These are phyloP conservation scores for Marchantia paleacea DNA, from an alignment of 225 moss, liverwort and hornwort genomes.

Conservation along the genomic window DNA sequence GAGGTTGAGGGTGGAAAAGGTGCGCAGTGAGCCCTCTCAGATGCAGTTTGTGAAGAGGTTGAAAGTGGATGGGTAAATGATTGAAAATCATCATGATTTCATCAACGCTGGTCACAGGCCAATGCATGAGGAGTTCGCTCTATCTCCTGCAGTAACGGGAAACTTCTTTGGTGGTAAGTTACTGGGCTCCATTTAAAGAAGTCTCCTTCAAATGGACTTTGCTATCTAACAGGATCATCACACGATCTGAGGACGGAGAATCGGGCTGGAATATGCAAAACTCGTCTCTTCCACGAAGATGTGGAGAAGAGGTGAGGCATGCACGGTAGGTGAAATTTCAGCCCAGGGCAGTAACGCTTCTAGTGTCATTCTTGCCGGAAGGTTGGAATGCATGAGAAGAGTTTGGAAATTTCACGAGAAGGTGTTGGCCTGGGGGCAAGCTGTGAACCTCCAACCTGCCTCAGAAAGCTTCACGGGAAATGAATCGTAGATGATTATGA, in stretches of 20 bases:
- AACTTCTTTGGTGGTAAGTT: not conserved
- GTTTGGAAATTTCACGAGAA: not conserved
- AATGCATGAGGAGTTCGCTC: not conserved
- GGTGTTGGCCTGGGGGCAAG: not conserved
- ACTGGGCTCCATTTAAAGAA: not conserved
- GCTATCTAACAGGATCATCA: not conserved
- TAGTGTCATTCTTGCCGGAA: not conserved
- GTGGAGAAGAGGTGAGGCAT: not conserved
- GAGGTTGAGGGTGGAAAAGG: constrained; percentile 38
- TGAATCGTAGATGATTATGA: not conserved
- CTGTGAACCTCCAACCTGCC: not conserved
- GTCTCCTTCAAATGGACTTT: not conserved
- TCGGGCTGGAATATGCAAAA: not conserved
- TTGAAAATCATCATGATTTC: not conserved
- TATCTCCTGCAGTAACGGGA: not conserved
- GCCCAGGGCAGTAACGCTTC: not conserved
- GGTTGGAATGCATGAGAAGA: not conserved
- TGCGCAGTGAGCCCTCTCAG: constrained; percentile 24
- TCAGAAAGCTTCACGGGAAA: not conserved
- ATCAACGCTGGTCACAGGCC: not conserved
- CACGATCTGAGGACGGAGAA: not conserved
- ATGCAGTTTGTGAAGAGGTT: constrained; percentile 52
- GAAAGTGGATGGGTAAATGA: constrained; percentile 53
- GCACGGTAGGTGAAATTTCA: not conserved
- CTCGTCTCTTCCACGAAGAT: not conserved